Percentiles rank a stretch among this genome's conserved stretches.
Evolutionary conservation across 2,329 filamentous ascomycete species (phyloP).

Genomic region (Pyrenophora tritici-repentis): DNA sequence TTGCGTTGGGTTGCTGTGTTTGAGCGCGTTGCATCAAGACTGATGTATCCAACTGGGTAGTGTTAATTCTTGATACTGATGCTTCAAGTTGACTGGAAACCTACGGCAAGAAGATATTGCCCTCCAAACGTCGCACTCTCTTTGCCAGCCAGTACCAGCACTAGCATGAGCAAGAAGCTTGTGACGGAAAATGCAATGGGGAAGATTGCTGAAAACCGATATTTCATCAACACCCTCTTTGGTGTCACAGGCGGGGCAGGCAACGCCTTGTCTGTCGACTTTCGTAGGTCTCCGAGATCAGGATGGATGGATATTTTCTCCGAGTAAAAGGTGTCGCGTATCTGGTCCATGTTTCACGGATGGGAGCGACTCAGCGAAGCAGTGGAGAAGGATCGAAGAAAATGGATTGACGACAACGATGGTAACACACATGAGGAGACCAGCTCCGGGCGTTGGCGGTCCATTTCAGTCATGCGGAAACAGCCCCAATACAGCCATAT

Average conservation of each 20-base stretch:
- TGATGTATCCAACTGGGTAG: neutral
- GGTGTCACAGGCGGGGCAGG: slow-evolving; percentile 26
- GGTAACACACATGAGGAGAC: neutral
- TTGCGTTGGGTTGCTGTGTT: neutral
- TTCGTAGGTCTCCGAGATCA: slow-evolving; percentile 28
- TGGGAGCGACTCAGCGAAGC: neutral
- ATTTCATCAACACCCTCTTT: slow-evolving; percentile 25
- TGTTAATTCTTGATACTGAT: too few relatives aligned
- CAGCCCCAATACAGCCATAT: neutral
- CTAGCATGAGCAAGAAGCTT: slow-evolving; percentile 22
- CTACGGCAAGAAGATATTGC: slow-evolving; percentile 27
- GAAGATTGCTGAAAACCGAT: slow-evolving; percentile 26
- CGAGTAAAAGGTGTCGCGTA: slow-evolving; percentile 8
- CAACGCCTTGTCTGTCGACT: slow-evolving; percentile 26
- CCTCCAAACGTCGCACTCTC: slow-evolving; percentile 15
- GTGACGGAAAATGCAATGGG: slow-evolving; percentile 17
- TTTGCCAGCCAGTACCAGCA: slow-evolving; percentile 25
- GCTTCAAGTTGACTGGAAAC: neutral
- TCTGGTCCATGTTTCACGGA: slow-evolving; percentile 1
- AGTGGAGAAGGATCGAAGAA: neutral
- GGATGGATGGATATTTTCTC: slow-evolving; percentile 22
- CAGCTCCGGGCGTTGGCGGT: neutral
- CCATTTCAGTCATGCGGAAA: neutral
- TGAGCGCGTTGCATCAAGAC: neutral
- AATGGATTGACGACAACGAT: neutral